phyloP scores from a whole-genome alignment of 441 rosid species.

The Lepidium campestre region DNA sequence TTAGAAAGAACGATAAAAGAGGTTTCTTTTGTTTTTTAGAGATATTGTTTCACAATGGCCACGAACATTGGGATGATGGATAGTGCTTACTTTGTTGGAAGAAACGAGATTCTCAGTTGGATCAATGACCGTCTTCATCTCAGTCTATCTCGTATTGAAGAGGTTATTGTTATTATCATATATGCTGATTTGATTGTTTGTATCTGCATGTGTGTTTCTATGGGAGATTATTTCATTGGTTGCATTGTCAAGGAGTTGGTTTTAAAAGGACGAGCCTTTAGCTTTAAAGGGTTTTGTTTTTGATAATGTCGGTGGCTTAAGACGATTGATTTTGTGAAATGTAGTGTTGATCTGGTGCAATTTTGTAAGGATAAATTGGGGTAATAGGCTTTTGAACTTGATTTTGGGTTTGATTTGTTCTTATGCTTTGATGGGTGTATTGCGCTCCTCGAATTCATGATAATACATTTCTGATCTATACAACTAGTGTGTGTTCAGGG shows the following conservation, averaged over 20 bases:
- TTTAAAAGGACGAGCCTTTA: neutral
- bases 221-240: neutral
- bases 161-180: conserved; percentile 33
- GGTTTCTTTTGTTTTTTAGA: neutral
- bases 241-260: neutral
- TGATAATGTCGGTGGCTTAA: conserved; percentile 16
- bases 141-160: conserved; percentile 86
- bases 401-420: neutral
- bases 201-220: conserved; percentile 9
- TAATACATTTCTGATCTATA: neutral
- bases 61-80: conserved; percentile 96
- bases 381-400: neutral
- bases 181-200: neutral
- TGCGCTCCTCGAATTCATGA: neutral
- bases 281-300: neutral
- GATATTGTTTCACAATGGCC: conserved; percentile 47
- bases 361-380: neutral
- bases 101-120: conserved; percentile 91
- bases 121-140: conserved; percentile 88
- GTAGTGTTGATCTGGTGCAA: conserved; percentile 6
- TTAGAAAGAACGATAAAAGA: neutral
- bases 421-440: neutral
- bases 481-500: neutral
- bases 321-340: neutral
- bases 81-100: conserved; percentile 94